These are phyloP conservation scores for Nissolia schottii DNA, from an alignment of 306 rosid species.

Conservation along the genomic window DNA sequence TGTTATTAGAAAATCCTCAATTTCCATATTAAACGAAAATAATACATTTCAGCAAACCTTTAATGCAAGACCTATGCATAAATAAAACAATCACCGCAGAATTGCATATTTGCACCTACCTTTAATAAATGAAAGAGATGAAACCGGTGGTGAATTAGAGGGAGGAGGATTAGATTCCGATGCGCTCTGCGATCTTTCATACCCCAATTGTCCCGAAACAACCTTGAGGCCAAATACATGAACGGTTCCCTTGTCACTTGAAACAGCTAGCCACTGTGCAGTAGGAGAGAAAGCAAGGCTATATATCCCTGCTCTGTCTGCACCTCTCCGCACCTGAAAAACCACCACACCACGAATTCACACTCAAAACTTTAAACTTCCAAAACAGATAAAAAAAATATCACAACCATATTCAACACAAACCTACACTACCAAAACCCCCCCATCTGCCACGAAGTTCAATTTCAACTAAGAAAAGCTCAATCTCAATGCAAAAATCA, in stretches of 20 bases:
- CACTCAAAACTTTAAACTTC: neutral
- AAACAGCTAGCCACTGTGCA: constrained; percentile 84
- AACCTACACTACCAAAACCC: neutral
- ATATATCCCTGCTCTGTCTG: constrained; percentile 78
- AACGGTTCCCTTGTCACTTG: constrained; percentile 89
- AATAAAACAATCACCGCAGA: neutral
- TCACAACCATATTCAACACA: neutral
- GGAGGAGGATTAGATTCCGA: constrained; percentile 40
- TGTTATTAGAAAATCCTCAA: neutral
- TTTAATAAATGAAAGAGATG: constrained; percentile 69
- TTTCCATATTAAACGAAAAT: no score
- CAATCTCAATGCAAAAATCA: neutral
- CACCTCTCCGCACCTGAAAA: constrained; percentile 80
- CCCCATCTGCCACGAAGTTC: neutral
- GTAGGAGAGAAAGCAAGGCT: constrained; percentile 78
- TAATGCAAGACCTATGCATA: neutral
- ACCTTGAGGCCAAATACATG: constrained; percentile 72
- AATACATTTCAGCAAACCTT: neutral
- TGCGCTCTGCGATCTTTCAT: constrained; percentile 31
- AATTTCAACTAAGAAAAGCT: neutral
- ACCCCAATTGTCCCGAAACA: constrained; percentile 52
- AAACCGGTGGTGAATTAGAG: constrained; percentile 30
- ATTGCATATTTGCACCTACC: constrained; percentile 45
- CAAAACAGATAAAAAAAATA: neutral
- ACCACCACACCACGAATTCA: constrained; percentile 9